Evolutionary conservation across 306 rosid genomes (phyloP), one percentile per base, ranked within the genome.

Genomic region (Alnus glutinosa): DNA sequence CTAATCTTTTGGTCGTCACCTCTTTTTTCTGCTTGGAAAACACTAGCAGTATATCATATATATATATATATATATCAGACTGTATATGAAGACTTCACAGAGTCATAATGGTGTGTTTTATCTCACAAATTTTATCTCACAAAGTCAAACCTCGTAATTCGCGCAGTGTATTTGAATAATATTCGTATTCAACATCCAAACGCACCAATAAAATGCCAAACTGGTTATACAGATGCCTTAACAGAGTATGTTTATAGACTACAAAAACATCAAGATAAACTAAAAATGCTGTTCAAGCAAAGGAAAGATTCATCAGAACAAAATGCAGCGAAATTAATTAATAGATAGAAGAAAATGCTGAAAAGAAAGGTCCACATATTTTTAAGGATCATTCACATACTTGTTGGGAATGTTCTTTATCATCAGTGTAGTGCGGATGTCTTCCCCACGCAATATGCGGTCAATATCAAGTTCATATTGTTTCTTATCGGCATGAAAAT

Each of bases 381-480:
- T 69, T 58, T 39, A 50, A 55, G 78, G 76, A 75, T 42, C 76
- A 80, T 55, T 49, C 34, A 68, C 91, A 51, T 90, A 92, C 97
- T 92, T 92, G 86, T 92, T 92, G 66, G 97, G 97, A 79, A 92
- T 92, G 78, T 92, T 92, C 85, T 92, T 92, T 59, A 92, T 90
- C 97, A 92, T 92, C 71, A 92, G 89, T 0, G 97, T 92, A 55
- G 97, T 90, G 74, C 97, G 86, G 75, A 64, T 82, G 88, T 92
- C 97, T 37, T 90, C 95, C 62, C 95, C 93, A 9, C 71, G 82
- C 71, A 83, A 69, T 75, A 92, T 89, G 75, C 95, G 91, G 73
- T 89, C 89, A 55, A 90, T 46, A 83, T 92, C 95, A 37, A 92
- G 97, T 67, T 92, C 97, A 62, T 74, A 92, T 59, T 89, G 97